Evolutionary conservation across 345 rosid genomes (phyloP), one percentile per base, ranked within the genome.

Genomic region (Gossypium anomalum): DNA sequence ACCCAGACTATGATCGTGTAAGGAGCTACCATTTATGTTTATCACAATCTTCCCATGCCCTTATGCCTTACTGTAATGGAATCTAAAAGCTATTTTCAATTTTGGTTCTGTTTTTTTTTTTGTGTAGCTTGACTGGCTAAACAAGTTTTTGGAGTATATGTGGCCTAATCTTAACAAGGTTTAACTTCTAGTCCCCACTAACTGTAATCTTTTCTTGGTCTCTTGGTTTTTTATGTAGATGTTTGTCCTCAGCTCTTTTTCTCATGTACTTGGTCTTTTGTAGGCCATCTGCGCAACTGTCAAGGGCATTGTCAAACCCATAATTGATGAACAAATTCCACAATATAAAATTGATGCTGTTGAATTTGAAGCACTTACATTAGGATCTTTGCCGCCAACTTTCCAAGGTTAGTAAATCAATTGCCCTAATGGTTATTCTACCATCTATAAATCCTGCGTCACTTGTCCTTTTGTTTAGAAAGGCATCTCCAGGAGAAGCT

Each of bases 131-230:
- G 99, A 95, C 79, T 95, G 97, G 99, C 82, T 95, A 11, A 95
- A 95, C 83, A 89, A 72, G 81, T 91, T 95, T 77, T 57, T 95
- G 64, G 86, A 83, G 69, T 78, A 79, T 20, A 88, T 93, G 96
- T 95, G 99, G 99, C 97, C 99, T 76, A 88, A 88, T 80, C 95
- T 95, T 41, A 96, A 95, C 88, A 95, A 93, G 98, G 98, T 94
- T 81, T 44, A 74, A 44, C 78, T 62, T 79, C 72, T 72, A 20
- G 11, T 49, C 52, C 44, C 43, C 6, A 22, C 22, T 23, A 47
- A 6, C 59, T 23, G 29, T 3, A 9, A 17, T 34, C 7, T 75
- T 48, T 20, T 67, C 43, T 45, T 66, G 1, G 27, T 76, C 15
- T 22, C 65, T 55, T 72, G 57, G n/a, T 53, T 22, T 29, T 57